Evolutionary conservation across 306 rosid species (phyloP).

Genomic region (Lithocarpus polystachyus): DNA sequence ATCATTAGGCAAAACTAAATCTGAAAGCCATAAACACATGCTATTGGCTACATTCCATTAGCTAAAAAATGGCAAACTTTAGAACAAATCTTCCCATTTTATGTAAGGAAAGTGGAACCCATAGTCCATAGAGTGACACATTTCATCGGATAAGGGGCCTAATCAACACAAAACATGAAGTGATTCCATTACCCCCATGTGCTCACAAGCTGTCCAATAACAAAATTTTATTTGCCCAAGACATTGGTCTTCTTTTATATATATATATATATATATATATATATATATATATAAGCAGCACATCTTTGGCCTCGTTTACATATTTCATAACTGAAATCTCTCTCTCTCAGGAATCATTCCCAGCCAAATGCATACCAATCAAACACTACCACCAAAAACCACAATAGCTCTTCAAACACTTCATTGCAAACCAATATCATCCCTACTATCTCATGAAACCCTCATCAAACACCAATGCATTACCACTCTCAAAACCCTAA

Average conservation of each 20-base stretch:
- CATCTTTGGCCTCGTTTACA: no score
- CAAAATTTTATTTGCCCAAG: neutral
- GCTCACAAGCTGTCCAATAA: neutral
- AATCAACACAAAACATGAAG: neutral
- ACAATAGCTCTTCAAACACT: neutral
- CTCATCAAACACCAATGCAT: conserved; percentile 15
- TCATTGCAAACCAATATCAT: no score
- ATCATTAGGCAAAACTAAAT: neutral
- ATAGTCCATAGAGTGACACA: neutral
- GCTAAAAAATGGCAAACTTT: neutral
- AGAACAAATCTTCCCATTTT: neutral
- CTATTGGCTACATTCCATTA: neutral
- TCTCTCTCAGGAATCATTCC: neutral
- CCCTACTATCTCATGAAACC: neutral
- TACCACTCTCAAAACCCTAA: conserved; percentile 30
- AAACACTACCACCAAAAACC: neutral
- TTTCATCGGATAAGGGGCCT: neutral
- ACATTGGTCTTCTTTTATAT: neutral
- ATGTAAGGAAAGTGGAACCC: neutral
- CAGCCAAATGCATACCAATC: neutral
- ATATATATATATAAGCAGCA: no score
- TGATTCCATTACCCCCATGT: neutral
- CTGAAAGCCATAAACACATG: neutral
- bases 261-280: no score
- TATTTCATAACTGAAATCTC: no score